Evolutionary conservation across 1,284 basidiomycete species (phyloP), one percentile per base, ranked within the genome.

Genomic region (Anthracocystis setariae): DNA sequence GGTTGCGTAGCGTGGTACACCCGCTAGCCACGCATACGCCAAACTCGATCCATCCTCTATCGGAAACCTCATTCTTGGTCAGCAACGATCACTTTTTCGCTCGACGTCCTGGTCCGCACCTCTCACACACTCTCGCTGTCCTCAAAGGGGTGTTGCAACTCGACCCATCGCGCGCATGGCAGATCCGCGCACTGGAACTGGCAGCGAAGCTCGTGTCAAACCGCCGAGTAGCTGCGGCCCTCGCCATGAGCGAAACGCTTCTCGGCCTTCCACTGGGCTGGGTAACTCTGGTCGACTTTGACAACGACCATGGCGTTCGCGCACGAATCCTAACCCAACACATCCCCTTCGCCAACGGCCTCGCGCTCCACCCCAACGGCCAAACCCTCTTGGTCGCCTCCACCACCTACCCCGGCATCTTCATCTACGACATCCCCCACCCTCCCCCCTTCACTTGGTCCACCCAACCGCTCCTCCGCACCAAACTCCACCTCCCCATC

Each of bases 11-110:
- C 20, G 20, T 74, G 1, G 52, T 52, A 5, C 50, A 72, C 35
- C 60, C 69, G 1, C n/a, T 72, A 0, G 63, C 69, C 4, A 73
- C 73, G n/a, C 69, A 72, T 37, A 39, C 77, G 0, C 88, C 89
- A 18, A 91, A 91, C 76, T 84, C 88, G 8, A 78, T 91, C 57
- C 87, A 89, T 8, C 83, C 90, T 40, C 88, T 89, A 7, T 87
- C 87, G 23, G 86, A 87, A 1, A 85, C 85, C 52, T 86, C 88
- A 1, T 90, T 91, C 78, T 89, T 88, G 67, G 85, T 91, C 35
- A 87, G 87, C 32, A 89, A 91, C 74, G 90, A 91, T 76, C 90
- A 91, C 73, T 78, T 87, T 24, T 80, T 90, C 73, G 90, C 90
- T 0, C 85, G 88, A 8, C 86, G 90, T 13, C 84, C 65, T 3